These are phyloP conservation scores for Cudoniella acicularis DNA, from an alignment of 495 filamentous ascomycete species.

Conservation along the genomic window DNA sequence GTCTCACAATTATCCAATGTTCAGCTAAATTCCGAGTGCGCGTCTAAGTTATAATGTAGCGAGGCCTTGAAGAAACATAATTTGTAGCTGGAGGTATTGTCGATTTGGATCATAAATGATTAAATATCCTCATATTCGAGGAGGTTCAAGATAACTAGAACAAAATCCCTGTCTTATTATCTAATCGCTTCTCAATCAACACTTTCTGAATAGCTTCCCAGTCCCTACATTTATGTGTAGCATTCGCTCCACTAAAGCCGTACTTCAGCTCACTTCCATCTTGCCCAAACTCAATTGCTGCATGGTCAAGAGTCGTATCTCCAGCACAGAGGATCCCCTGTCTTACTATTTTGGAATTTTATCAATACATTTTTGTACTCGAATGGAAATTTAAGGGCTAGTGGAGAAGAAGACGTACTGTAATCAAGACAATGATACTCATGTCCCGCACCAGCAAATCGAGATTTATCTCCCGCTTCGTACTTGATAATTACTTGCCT, in stretches of 20 bases:
- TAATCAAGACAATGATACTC: slow-evolving; percentile 33
- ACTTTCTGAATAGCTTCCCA: slow-evolving; percentile 27
- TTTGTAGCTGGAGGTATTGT: too few species aligned
- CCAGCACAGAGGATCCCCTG: slow-evolving; percentile 30
- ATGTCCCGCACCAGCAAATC: slow-evolving; percentile 30
- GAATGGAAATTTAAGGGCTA: not conserved
- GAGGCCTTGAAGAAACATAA: too few species aligned
- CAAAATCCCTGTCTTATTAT: slow-evolving; percentile 21
- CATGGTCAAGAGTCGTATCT: slow-evolving; percentile 31
- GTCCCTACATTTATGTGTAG: slow-evolving; percentile 28
- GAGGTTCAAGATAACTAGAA: too few species aligned
- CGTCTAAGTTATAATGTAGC: too few species aligned
- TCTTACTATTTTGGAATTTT: slow-evolving; percentile 13
- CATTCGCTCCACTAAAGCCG: slow-evolving; percentile 27
- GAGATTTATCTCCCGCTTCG: slow-evolving; percentile 24
- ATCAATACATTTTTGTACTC: not conserved
- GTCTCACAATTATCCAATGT: too few species aligned
- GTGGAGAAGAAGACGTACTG: slow-evolving; percentile 4
- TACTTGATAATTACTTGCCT: slow-evolving; percentile 30
- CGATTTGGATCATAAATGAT: too few species aligned
- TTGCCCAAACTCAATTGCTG: slow-evolving; percentile 13
- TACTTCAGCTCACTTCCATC: slow-evolving; percentile 21
- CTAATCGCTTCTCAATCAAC: slow-evolving; percentile 17
- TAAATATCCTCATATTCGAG: too few species aligned
- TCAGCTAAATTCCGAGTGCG: too few species aligned